Base-by-base conservation (phyloP, 2,329 filamentous ascomycete genomes). In the Claviceps sp. region DNA sequence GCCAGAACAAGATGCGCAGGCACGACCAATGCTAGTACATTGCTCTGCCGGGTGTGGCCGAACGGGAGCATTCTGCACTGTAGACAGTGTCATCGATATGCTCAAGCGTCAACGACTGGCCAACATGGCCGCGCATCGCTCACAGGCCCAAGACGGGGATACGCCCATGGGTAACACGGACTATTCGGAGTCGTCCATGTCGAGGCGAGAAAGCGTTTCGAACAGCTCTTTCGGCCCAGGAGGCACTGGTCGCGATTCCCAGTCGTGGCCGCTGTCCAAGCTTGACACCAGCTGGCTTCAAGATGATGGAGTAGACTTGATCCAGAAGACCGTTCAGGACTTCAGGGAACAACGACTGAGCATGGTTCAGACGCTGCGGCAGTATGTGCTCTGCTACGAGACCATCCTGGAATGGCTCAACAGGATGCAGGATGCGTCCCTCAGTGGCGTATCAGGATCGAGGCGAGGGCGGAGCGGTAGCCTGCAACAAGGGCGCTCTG, bases 321-420 rank as follows among this genome's bases (percentile, higher is more conserved):
- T 98, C 47, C 83, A 87, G 56, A 83, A 82, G 64, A 93, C 90
- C 0, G 91, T 98, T 1, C 86, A 93, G 60, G 89, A 96, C 60
- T 95, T 98, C 67, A 77, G 93, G 52, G 74, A 78, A 48, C 93
- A 98, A 70, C 75, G 93, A 57, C 70, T 96, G 20, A 96, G 89
- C 67, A 98, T 97, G 90, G 91, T 98, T 44, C 93, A 97, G 68
- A 96, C 86, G 61, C 71, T 97, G 53, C 77, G 88, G 55, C 93
- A 98, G 66, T 97, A 86, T 69, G 91, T 96, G 48, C 79, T 98
- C 37, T 98, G 93, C 67, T 98, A 98, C 66, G 93, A 98, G 71
- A 94, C 87, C 42, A 77, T 97, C 6, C 71, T 94, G 51, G 91
- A 97, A 68, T 98, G 91, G 89, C 68, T 93, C 30, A 70, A 68